Percentiles rank a stretch among this genome's conserved stretches.
These are phyloP conservation scores for Neovahlkampfia damariscottae DNA, from an alignment of 78 protist genomes.

Conservation along the genomic window DNA sequence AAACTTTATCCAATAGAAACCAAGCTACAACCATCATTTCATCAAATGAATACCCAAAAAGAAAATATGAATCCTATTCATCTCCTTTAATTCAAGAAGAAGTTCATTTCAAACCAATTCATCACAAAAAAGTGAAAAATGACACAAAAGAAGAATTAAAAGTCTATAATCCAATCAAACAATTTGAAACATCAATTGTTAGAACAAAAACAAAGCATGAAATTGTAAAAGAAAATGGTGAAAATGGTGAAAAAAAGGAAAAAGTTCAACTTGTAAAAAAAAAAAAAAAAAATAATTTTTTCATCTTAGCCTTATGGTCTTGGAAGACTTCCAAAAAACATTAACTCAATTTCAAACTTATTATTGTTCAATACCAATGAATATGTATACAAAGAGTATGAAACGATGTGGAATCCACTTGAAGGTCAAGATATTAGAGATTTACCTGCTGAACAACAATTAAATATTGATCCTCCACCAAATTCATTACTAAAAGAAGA, in stretches of 20 bases:
- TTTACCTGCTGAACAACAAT: background rate
- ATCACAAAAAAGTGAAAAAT: background rate
- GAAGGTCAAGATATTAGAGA: background rate
- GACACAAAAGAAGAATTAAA: background rate
- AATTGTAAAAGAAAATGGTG: no score
- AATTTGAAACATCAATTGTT: background rate
- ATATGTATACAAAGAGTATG: slow-evolving; percentile 21
- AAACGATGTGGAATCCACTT: background rate
- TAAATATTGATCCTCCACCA: background rate
- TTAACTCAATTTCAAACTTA: slow-evolving; percentile 1
- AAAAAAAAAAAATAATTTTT: no score
- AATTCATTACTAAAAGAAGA: background rate
- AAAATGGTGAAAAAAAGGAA: no score
- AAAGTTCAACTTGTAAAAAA: no score
- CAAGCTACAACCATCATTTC: background rate
- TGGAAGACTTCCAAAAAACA: slow-evolving; percentile 8
- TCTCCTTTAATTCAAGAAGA: background rate
- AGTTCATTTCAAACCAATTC: background rate
- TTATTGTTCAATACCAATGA: slow-evolving; percentile 22
- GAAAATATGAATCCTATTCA: background rate
- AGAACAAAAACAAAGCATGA: background rate
- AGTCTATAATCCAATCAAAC: background rate
- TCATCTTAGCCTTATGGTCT: slow-evolving; percentile 15
- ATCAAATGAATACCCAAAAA: background rate
- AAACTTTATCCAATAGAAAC: background rate